Evolutionary conservation across 352 stramenopile species (phyloP).

Genomic region (Vaucheria bursata): DNA sequence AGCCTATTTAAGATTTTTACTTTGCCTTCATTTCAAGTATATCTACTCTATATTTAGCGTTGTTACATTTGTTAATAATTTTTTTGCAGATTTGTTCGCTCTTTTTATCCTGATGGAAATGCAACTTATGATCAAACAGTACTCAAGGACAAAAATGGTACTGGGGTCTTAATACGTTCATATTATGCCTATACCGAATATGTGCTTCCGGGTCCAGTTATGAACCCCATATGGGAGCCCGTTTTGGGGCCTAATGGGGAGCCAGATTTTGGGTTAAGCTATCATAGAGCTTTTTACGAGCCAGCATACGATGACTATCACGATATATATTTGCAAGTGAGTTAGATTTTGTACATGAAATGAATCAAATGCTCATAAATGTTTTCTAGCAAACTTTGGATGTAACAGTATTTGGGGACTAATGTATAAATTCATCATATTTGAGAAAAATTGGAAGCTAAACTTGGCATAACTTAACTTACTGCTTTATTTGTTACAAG

Average conservation of each 20-base stretch:
- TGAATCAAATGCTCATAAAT: not conserved
- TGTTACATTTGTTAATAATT: no score
- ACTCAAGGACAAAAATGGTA: constrained; percentile 44
- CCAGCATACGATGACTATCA: constrained; percentile 87
- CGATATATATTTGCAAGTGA: constrained; percentile 91
- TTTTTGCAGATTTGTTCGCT: constrained; percentile 62
- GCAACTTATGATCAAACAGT: constrained; percentile 88
- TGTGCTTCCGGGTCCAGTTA: constrained; percentile 80
- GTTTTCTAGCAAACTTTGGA: no score
- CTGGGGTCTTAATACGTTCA: constrained; percentile 76
- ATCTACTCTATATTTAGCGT: no score
- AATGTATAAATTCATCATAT: no score
- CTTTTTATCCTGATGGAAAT: constrained; percentile 87
- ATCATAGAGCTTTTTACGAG: constrained; percentile 86
- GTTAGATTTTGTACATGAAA: constrained; percentile 44
- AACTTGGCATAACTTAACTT: no score
- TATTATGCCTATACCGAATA: constrained; percentile 92
- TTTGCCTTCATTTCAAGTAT: no score
- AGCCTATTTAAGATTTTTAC: no score
- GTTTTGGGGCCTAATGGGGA: constrained; percentile 64
- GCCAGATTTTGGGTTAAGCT: constrained; percentile 84
- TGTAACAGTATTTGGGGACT: no score
- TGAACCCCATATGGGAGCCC: constrained; percentile 92
- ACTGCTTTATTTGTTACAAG: no score
- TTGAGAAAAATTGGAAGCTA: no score